phyloP scores from a whole-genome alignment of 441 rosid species.

The Flueggea neowawraea region DNA sequence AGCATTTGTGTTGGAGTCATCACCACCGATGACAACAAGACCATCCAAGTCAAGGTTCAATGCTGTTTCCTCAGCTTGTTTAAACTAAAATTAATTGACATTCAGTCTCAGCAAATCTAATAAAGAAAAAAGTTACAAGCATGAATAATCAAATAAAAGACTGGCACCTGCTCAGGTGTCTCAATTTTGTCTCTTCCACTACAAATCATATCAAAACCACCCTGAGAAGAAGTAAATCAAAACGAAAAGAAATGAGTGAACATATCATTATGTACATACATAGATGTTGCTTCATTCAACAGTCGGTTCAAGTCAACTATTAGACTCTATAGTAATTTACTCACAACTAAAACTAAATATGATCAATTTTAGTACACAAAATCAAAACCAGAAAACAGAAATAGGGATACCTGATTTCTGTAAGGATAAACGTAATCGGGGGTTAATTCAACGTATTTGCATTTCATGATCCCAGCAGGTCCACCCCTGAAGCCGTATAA shows the following conservation, averaged over 20 bases:
- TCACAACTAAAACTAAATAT: no score
- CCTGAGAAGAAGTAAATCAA: constrained; percentile 43
- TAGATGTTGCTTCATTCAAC: no score
- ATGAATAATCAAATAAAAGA: neutral
- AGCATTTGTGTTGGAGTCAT: constrained; percentile 99
- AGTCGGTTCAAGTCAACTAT: no score
- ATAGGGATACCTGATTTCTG: constrained; percentile 73
- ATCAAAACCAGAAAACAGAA: no score
- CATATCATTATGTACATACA: no score
- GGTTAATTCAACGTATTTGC: constrained; percentile 82
- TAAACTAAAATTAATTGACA: constrained; percentile 54
- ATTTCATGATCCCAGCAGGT: constrained; percentile 98
- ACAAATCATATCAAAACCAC: constrained; percentile 99
- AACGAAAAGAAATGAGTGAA: neutral
- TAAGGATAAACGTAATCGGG: constrained; percentile 74
- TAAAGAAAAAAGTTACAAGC: neutral
- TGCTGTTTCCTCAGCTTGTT: constrained; percentile 96
- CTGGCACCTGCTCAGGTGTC: constrained; percentile 90
- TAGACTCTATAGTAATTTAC: no score
- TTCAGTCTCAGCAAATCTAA: constrained; percentile 4
- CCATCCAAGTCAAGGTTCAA: constrained; percentile 91
- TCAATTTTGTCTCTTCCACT: constrained; percentile 99
- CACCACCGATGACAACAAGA: constrained; percentile 96
- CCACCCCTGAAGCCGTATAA: constrained; percentile 95
- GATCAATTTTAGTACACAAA: no score